Base-by-base conservation (phyloP, 371 early-diverging fungal genomes). In the Mortierella sp. region DNA sequence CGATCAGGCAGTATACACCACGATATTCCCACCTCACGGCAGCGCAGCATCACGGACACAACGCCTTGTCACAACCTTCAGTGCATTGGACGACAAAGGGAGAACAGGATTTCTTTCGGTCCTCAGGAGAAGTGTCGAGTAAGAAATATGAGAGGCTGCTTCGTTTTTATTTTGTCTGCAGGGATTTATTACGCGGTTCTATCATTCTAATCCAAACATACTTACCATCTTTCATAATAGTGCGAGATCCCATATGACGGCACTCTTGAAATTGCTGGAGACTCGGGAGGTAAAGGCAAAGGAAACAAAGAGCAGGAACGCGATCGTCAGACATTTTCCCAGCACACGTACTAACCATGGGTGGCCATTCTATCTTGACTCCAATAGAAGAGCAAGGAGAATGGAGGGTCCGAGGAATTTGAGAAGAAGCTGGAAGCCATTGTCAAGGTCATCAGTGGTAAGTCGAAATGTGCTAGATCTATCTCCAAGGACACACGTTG, bases 1-100 rank as follows among this genome's bases (percentile, higher is more conserved):
- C 24, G 95, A 96, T 71, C 89, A 89, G 63, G 90, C 88, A 2
- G 80, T 95, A 34, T 85, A 86, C 40, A 91, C 92, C 31, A 87
- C 90, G 26, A 88, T 94, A 26, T 85, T 92, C 39, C 86, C 90
- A 2, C 86, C 87, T 11, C 77, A 76, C 37, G 84, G 83, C 24
- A 69, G 66, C 9, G 55, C 67, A 0, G 72, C 55, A n/a, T 37
- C 71, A 14, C 73, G 84, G 50, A 70, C 78, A 11, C 84, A 81
- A 26, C 71, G 77, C 24, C 64, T 80, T 3, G 43, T 83, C 9
- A 75, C 64, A 9, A 77, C 72, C 24, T 86, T 76, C 45, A 39
- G 68, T 5, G 39, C 52, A 7, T 34, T 79, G 43, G 83, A 77
- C 26, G 79, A 78, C 26, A 87, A 76, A 26, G 79, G 85, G 6